Evolutionary conservation across 148 eudicot genomes (phyloP), one percentile per base, ranked within the genome.

Genomic region (Drosera capensis): DNA sequence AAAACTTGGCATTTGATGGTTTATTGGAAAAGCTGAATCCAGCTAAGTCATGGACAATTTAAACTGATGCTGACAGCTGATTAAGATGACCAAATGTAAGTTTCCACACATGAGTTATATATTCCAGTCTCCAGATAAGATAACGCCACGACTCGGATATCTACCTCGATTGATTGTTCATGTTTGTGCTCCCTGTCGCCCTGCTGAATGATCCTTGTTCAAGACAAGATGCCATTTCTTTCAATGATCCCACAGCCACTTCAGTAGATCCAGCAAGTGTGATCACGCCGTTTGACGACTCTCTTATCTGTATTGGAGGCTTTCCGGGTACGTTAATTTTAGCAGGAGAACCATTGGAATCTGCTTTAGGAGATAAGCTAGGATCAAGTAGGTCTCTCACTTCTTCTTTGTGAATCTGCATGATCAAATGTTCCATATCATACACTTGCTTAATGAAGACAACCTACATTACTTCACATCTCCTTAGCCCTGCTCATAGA

Each of bases 151-250:
- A 34, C 38, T 9, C 9, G n/a, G 38, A 34, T 34, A 11, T 52
- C 35, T 45, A 90, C 99, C 99, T 85, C 17, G 99, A 90, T 58
- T 85, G 93, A 55, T 85, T 73, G 66, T 90, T 90, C 99, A 90
- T 90, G 60, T 90, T 90, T 38, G 99, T 90, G 68, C 99, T 85
- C 59, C 93, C 99, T 1, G 99, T 90, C 31, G 99, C 99, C 68
- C 99, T 66, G 70, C 86, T 73, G 51, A 85, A 51, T 36, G 99
- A 90, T 52, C 99, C 99, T 71, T 85, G 95, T 60, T 85, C 99
- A 35, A 90, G 73, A 66, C 94, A 90, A 57, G 75, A 49, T 50
- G 99, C 71, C 99, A 90, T 90, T 70, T 90, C 99, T 68, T 81
- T 84, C 26, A 84, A 72, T 21, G 95, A 75, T 23, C 65, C 70